Conservation (phyloP, 202 grass and related monocot genomes). For the Schoenoplectus triqueter region DNA sequence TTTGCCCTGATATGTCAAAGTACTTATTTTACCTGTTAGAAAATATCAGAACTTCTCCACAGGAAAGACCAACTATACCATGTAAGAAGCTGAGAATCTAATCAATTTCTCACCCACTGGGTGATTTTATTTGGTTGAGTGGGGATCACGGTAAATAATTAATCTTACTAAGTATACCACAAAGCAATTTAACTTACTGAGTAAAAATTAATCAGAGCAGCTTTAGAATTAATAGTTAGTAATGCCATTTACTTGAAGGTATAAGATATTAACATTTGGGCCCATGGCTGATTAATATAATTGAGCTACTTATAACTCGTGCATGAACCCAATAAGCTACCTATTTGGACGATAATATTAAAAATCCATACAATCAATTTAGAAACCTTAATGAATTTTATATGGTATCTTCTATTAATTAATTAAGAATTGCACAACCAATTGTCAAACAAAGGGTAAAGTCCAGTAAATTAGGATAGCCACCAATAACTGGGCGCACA, state of each 20-base stretch:
- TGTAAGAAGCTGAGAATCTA: not conserved
- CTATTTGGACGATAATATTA: not conserved
- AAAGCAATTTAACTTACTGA: not conserved
- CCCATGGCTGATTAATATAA: not conserved
- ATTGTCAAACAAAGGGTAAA: not conserved
- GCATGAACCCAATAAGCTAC: not conserved
- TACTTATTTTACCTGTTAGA: not conserved
- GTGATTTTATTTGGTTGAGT: not conserved
- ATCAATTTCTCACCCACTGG: not conserved
- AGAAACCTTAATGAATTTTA: not conserved
- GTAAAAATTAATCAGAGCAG: not conserved
- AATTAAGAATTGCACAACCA: not conserved
- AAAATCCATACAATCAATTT: conserved; percentile 20
- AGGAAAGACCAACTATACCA: not conserved
- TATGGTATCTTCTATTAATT: not conserved
- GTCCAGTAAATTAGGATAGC: conserved; percentile 6
- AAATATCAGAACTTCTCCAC: not conserved
- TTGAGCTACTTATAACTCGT: not conserved
- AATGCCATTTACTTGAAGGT: not conserved
- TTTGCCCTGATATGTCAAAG: not conserved
- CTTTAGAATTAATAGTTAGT: not conserved
- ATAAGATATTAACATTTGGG: not conserved
- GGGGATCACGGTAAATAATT: conserved; percentile 4
- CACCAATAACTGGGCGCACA: not conserved
- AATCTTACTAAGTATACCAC: not conserved